These are phyloP conservation scores for Annulohypoxylon stygium DNA, from an alignment of 495 filamentous ascomycete genomes.

Conservation along the genomic window DNA sequence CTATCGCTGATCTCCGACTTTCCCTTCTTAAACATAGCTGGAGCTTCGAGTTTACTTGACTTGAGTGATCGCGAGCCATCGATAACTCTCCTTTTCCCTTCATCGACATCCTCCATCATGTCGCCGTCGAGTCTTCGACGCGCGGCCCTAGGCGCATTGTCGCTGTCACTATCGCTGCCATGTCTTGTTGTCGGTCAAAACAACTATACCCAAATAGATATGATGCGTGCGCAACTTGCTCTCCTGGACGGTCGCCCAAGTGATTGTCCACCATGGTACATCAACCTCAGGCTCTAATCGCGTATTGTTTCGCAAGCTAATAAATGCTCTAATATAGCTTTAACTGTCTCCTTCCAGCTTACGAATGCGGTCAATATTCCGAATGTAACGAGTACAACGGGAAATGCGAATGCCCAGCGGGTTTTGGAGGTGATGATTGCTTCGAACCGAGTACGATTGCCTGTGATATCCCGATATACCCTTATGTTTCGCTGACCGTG, in stretches of 20 bases:
- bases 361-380: slow-evolving; percentile 89
- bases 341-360: slow-evolving; percentile 95
- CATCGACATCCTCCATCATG: slow-evolving; percentile 51
- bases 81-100: slow-evolving; percentile 22
- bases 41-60: neutral
- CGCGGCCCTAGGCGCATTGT: slow-evolving; percentile 54
- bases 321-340: slow-evolving; percentile 69
- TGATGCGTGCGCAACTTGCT: slow-evolving; percentile 64
- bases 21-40: slow-evolving; percentile 18
- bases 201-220: slow-evolving; percentile 63
- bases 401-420: slow-evolving; percentile 90
- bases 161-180: slow-evolving; percentile 61
- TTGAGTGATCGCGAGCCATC: slow-evolving; percentile 12
- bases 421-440: slow-evolving; percentile 95
- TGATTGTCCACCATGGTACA: slow-evolving; percentile 75
- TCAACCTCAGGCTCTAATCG: neutral
- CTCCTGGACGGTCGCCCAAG: slow-evolving; percentile 67
- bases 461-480: slow-evolving; percentile 1
- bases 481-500: slow-evolving; percentile 39
- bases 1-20: slow-evolving; percentile 31
- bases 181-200: slow-evolving; percentile 56
- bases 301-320: slow-evolving; percentile 33
- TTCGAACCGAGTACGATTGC: slow-evolving; percentile 72
- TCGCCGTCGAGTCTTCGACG: slow-evolving; percentile 51
- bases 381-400: slow-evolving; percentile 87